Conservation (phyloP, 495 filamentous ascomycete species). For the Penicillium fimorum region DNA sequence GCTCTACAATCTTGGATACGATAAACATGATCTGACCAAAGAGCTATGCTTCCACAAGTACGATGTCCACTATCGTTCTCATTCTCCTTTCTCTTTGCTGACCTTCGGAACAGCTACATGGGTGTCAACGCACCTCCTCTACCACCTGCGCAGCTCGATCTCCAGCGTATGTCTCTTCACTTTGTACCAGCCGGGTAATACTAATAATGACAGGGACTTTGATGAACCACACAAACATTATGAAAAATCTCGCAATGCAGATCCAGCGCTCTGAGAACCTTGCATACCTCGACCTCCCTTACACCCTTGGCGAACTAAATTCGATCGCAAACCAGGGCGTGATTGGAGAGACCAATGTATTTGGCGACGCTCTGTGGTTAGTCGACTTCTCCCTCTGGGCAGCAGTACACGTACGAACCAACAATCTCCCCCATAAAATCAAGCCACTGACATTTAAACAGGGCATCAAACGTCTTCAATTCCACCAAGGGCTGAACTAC, state of each 20-base stretch:
- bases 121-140: constrained; percentile 9
- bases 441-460: neutral
- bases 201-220: constrained; percentile 10
- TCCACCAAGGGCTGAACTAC: constrained; percentile 26
- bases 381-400: constrained; percentile 24
- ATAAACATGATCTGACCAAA: constrained; percentile 15
- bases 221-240: constrained; percentile 26
- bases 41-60: constrained; percentile 22
- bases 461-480: constrained; percentile 22
- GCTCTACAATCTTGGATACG: constrained; percentile 18
- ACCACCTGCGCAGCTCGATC: constrained; percentile 3
- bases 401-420: constrained; percentile 15
- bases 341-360: constrained; percentile 14
- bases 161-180: constrained; percentile 10
- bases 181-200: too few relatives aligned
- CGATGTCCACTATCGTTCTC: neutral
- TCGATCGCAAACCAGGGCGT: constrained; percentile 19
- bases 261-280: constrained; percentile 17
- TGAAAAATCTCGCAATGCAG: constrained; percentile 9
- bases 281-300: constrained; percentile 17
- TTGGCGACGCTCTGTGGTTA: constrained; percentile 22
- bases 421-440: neutral
- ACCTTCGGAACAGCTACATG: constrained; percentile 14
- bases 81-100: neutral
- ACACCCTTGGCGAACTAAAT: constrained; percentile 17